Base-by-base conservation (phyloP, 495 filamentous ascomycete genomes). In the Chlorociboria aeruginascens region DNA sequence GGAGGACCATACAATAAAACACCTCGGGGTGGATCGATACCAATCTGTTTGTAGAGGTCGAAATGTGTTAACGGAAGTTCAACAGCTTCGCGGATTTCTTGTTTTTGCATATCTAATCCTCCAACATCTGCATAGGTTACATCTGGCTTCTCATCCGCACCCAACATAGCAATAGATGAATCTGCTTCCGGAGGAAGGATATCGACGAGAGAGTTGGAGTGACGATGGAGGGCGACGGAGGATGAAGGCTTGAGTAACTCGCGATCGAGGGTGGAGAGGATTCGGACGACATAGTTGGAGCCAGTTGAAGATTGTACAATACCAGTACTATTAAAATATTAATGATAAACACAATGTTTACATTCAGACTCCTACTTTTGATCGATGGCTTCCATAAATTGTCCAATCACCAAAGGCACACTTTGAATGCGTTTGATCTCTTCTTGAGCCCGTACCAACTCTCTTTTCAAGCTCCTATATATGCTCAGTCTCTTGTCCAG, bases 311-410 rank as follows among this genome's bases (percentile, higher is more conserved):
- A 95, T 64, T 97, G 93, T 40, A 98, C 92, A 56, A 98, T 98
- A 49, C 93, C 93, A 51, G 93, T 98, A 63, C 89, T 96, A 50
- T 17, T 16, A 28, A n/a, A 13, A 20, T 2, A 34, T 73, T 43
- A 71, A 64, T 47, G 45, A 28, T 41, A n/a, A 43, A 34, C 9
- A 20, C 36, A 49, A 8, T 38, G 20, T 25, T 25, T 10, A 45
- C 14, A 47, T 53, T 51, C 30, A 40, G 37, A 42, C 50, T 46
- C 76, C 66, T 76, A 96, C 89, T 96, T 98, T 63, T 98, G 93
- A 67, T 98, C 92, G 58, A 98, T 98, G 43, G 92, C 92, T 69
- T 98, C 92, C 92, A 98, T 98, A 65, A 98, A 98, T 69, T 98
- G 92, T 41, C 92, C 92, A 63, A 98, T 98, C 48, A 98, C 92